A percentile compares a stretch with the other conserved stretches of the same genome.
These are phyloP conservation scores for Gossypium laxum DNA, from an alignment of 441 rosid species.

Conservation along the genomic window DNA sequence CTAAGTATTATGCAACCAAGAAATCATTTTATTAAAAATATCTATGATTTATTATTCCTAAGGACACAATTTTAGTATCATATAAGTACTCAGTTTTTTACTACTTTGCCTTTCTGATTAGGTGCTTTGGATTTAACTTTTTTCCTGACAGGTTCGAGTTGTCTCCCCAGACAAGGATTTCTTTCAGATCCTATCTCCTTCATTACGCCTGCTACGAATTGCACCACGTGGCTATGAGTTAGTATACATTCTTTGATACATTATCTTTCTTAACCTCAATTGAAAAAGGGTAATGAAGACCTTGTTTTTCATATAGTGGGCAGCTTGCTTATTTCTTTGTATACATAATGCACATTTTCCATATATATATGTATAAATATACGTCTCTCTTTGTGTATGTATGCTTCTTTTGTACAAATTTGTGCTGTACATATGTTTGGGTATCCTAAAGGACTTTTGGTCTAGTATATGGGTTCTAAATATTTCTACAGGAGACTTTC, in stretches of 20 bases:
- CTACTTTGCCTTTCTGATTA: not conserved
- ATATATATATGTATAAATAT: not conserved
- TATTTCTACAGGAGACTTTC: not conserved
- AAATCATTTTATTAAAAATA: not conserved
- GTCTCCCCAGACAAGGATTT: slow-evolving; percentile 98
- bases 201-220: slow-evolving; percentile 81
- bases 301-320: not conserved
- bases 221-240: slow-evolving; percentile 85
- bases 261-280: not conserved
- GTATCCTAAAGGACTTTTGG: not conserved
- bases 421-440: not conserved
- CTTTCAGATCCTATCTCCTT: slow-evolving; percentile 89
- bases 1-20: not conserved
- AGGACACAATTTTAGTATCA: not conserved
- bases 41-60: not conserved
- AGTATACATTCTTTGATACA: slow-evolving; percentile 24
- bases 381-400: not conserved
- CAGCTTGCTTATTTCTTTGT: not conserved
- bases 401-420: not conserved
- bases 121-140: slow-evolving; percentile 18
- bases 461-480: not conserved
- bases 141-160: slow-evolving; percentile 62
- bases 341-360: not conserved
- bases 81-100: not conserved
- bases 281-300: not conserved